Base-by-base conservation (phyloP, 148 eudicot genomes). In the Limonium bicolor region DNA sequence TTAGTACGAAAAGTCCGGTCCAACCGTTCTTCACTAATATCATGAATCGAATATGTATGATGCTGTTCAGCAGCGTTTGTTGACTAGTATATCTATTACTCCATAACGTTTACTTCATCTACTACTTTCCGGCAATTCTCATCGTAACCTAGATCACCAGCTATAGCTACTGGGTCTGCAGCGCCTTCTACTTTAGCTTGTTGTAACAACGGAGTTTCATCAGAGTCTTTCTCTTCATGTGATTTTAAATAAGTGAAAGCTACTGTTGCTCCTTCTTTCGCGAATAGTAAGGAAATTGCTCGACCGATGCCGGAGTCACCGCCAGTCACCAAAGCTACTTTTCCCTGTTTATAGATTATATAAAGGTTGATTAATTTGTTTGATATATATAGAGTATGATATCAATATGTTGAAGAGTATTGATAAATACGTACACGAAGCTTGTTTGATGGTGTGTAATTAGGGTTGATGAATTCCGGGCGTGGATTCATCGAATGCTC, bases 271-370 rank as follows among this genome's bases (percentile, higher is more conserved):
- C 95, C 95, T 52, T 79, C 85, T 6, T 57, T 42, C 0, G 78
- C 72, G 29, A 80, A 85, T 42, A 51, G 65, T 51, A 71, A 60
- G 43, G 71, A 61, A 7, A 80, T 78, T 2, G 95, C 82, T 46
- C 90, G 63, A 3, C 95, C 95, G 31, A 85, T 85, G 8, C 92
- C 86, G 0, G 86, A 85, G 44, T 80, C 95, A 0, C 95, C 95
- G 4, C 95, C 86, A 10, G 90, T 74, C 42, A 85, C 86, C 26
- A 80, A 40, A 0, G 95, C 90, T 45, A 80, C 80, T 60, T 69
- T 85, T 6, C 86, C 90, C 90, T 83, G 60, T 6, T 16, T 1
- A 1, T 2, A 1, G 6, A 6, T 37, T 37, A 1, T 7, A 10
- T 14, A 37, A n/a, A 16, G 1, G 15, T 10, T 16, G 15, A 37